Conservation (phyloP, 148 eudicot genomes). For the Persicaria maculosa region DNA sequence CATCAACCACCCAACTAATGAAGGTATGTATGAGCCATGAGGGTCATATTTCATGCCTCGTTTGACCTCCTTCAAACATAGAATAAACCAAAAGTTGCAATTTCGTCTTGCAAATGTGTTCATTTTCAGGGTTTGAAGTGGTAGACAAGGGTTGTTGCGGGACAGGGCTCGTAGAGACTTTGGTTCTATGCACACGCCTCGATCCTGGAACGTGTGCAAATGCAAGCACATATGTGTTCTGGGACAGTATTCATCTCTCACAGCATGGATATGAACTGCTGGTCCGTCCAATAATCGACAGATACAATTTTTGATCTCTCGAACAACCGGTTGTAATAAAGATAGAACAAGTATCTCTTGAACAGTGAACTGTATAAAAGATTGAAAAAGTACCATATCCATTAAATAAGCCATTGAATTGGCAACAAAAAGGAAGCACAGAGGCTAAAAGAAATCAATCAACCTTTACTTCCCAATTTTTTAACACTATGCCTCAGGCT, state of each 20-base stretch:
- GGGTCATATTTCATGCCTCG: too few species aligned
- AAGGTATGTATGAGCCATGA: background rate
- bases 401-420: too few species aligned
- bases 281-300: background rate
- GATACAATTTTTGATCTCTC: background rate
- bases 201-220: slow-evolving; percentile 29
- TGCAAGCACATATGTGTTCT: slow-evolving; percentile 39
- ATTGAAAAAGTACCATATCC: too few species aligned
- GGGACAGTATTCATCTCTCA: slow-evolving; percentile 20
- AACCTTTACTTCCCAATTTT: too few species aligned
- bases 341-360: too few species aligned
- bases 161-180: slow-evolving; percentile 42
- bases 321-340: background rate
- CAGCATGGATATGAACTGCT: background rate
- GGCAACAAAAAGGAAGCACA: too few species aligned
- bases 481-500: background rate
- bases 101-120: background rate
- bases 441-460: too few species aligned
- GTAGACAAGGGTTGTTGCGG: slow-evolving; percentile 54
- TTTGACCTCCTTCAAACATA: too few species aligned
- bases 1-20: slow-evolving; percentile 44
- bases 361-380: too few species aligned
- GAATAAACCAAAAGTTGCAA: too few species aligned
- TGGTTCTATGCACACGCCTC: slow-evolving; percentile 25
- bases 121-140: slow-evolving; percentile 39